Conservation (phyloP, 2,329 filamentous ascomycete genomes). For the Aspergillus quadrilineatus region DNA sequence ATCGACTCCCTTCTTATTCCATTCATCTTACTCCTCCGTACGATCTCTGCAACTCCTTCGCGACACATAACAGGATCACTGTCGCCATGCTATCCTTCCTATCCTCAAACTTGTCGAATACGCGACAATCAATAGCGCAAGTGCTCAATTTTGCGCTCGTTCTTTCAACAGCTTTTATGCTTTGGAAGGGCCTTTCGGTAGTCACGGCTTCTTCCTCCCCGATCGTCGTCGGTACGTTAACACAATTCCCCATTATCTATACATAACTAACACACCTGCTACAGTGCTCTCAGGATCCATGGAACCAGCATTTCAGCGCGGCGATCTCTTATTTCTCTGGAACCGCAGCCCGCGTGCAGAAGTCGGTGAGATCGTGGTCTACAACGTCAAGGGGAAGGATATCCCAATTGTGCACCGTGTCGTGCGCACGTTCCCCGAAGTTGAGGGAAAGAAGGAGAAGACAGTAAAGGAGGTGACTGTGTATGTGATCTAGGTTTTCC, state of each 20-base stretch:
- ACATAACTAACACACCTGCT: neutral
- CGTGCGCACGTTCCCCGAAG: constrained; percentile 65
- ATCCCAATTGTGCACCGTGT: constrained; percentile 97
- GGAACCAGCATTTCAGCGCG: constrained; percentile 66
- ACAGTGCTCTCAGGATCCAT: constrained; percentile 59
- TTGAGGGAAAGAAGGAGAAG: constrained; percentile 36
- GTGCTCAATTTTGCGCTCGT: constrained; percentile 89
- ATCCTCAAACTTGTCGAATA: constrained; percentile 58
- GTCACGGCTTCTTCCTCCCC: constrained; percentile 70
- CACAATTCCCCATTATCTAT: neutral
- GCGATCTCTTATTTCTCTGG: constrained; percentile 64
- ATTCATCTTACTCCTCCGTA: constrained; percentile 1
- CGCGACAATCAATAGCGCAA: constrained; percentile 77
- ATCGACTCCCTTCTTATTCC: neutral
- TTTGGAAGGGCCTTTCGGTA: constrained; percentile 87
- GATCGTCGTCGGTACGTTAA: constrained; percentile 59
- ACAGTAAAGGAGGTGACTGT: constrained; percentile 35
- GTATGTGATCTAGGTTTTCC: constrained; percentile 20
- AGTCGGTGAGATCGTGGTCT: constrained; percentile 72
- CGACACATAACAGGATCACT: neutral
- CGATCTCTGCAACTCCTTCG: constrained; percentile 10
- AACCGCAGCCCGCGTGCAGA: constrained; percentile 62
- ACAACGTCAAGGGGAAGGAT: constrained; percentile 87
- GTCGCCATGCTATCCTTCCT: constrained; percentile 66
- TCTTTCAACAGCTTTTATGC: constrained; percentile 89